phyloP scores from a whole-genome alignment of 495 filamentous ascomycete species.

The Trichoderma asperelloides region DNA sequence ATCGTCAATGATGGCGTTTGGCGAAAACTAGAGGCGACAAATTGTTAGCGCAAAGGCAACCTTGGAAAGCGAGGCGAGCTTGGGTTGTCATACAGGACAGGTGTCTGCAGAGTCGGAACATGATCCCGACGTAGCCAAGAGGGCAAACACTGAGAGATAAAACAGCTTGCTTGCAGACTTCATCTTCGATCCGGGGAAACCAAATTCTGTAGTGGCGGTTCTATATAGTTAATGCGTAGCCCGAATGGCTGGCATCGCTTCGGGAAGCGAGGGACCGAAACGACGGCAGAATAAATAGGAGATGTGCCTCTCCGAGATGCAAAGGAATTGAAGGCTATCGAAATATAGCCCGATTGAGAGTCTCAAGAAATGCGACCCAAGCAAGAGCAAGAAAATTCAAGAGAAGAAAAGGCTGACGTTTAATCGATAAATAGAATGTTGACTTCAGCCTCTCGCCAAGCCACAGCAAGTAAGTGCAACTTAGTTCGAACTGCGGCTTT shows the following conservation, averaged over 20 bases:
- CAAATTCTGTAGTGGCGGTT: background rate
- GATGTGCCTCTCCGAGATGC: background rate
- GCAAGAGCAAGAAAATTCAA: background rate
- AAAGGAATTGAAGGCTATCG: background rate
- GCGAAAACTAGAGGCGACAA: constrained; percentile 35
- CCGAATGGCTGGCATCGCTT: background rate
- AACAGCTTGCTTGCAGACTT: constrained; percentile 58
- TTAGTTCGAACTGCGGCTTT: background rate
- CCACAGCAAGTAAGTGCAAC: background rate
- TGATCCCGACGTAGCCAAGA: constrained; percentile 47
- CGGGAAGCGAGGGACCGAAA: background rate
- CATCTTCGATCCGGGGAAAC: constrained; percentile 33
- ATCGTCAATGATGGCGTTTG: constrained; percentile 60
- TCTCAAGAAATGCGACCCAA: background rate
- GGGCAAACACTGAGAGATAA: constrained; percentile 67
- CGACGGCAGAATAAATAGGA: background rate
- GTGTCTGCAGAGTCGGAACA: constrained; percentile 33
- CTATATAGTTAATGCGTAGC: background rate
- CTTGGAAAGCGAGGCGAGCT: constrained; percentile 15
- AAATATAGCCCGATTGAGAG: background rate
- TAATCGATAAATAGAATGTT: background rate
- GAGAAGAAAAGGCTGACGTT: background rate
- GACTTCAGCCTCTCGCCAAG: background rate
- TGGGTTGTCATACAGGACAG: constrained; percentile 36
- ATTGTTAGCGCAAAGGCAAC: constrained; percentile 14